Base-by-base conservation (phyloP, 345 rosid genomes). In the Lagerstroemia speciosa region DNA sequence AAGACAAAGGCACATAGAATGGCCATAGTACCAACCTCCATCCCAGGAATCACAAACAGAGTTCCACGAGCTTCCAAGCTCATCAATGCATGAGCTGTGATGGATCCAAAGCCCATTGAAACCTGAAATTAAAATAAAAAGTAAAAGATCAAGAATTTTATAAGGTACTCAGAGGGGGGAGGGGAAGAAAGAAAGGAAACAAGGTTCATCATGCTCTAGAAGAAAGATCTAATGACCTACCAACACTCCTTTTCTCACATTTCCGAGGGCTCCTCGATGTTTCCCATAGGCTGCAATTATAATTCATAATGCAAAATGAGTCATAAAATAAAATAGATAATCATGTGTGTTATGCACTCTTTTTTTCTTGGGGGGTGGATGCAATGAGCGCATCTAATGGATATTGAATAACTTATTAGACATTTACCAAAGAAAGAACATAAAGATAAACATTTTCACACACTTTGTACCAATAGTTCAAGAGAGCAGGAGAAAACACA, bases 221-320 rank as follows among this genome's bases (percentile, higher is more conserved):
- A 34, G 16, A 16, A 34, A 11, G 38, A 26, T 37, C 8, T 22
- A 64, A 55, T 11, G 2, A 74, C 87, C 55, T 87, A 94, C 99
- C 96, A 94, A 80, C 40, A 94, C 97, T 81, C 99, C 99, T 88
- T 94, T 94, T 79, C 99, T 84, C 58, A 94, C 95, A 82, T 94
- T 91, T 67, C 97, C 97, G 68, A 94, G 97, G 38, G 84, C 83
- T 57, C 99, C 99, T 64, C 97, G 79, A 75, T 80, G 77, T 78
- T 91, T 94, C 75, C 78, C 91, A 78, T 94, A 94, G 29, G 74
- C 99, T 94, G 88, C 38, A n/a, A n/a, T n/a, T 27, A 40, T 66
- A 2, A 12, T 57, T 67, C 30, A 33, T 40, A 71, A 52, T 33
- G 45, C 19, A 75, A 83, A 71, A 67, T 32, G 63, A 41, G 65